phyloP scores from a whole-genome alignment of 2,329 filamentous ascomycete genomes.

The Calonectria montana region DNA sequence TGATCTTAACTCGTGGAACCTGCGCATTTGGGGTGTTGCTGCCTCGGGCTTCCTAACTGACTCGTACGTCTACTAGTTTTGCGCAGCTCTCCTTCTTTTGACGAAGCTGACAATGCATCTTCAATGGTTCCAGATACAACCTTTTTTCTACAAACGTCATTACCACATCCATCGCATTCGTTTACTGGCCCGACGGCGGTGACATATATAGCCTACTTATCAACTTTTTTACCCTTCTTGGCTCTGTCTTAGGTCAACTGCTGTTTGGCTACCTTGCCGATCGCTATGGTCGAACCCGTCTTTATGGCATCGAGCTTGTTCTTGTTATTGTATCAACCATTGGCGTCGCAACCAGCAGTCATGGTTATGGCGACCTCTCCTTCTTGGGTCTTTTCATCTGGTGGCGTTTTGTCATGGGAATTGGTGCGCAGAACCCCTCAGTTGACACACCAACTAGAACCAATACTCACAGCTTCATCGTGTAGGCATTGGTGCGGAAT shows the following conservation, averaged over 20 bases:
- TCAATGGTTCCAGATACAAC: slow-evolving; percentile 56
- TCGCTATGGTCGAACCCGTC: slow-evolving; percentile 63
- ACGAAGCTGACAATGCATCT: background rate
- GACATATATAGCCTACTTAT: slow-evolving; percentile 60
- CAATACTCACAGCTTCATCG: slow-evolving; percentile 24
- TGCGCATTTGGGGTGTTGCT: slow-evolving; percentile 66
- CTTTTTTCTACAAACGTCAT: slow-evolving; percentile 67
- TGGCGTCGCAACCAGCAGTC: slow-evolving; percentile 64
- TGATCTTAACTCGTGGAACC: slow-evolving; percentile 65
- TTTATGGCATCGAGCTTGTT: slow-evolving; percentile 67
- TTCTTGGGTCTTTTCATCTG: slow-evolving; percentile 63
- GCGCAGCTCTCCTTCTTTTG: background rate
- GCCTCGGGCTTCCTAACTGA: slow-evolving; percentile 66
- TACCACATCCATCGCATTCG: slow-evolving; percentile 62
- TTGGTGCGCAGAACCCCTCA: slow-evolving; percentile 50
- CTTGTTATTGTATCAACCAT: slow-evolving; percentile 69
- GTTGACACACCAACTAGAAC: background rate
- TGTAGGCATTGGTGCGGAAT: slow-evolving; percentile 73
- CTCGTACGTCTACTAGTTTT: slow-evolving; percentile 52
- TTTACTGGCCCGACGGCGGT: slow-evolving; percentile 61
- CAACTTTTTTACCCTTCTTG: slow-evolving; percentile 64
- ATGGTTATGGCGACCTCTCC: slow-evolving; percentile 61
- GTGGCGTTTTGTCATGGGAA: slow-evolving; percentile 67
- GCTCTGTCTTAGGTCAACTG: slow-evolving; percentile 64
- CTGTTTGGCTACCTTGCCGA: slow-evolving; percentile 66